A percentile compares a stretch with the other conserved stretches of the same genome.
phyloP scores from a whole-genome alignment of 768 basidiomycete species.

The Amanita fuliginea region DNA sequence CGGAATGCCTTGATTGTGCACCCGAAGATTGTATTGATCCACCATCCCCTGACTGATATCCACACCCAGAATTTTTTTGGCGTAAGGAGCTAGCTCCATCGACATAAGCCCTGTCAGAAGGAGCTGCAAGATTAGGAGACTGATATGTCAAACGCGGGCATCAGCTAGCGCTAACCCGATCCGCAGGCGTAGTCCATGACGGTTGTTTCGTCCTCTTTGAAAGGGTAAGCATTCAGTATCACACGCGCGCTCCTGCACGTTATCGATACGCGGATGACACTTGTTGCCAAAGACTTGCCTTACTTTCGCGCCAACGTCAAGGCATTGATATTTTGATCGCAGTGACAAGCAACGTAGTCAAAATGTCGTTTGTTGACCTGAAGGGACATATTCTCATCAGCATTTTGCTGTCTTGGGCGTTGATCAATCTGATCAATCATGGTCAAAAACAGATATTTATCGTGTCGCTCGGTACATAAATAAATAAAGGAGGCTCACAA shows the following conservation, averaged over 20 bases:
- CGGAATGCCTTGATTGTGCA: conserved; percentile 48
- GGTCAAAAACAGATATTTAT: neutral
- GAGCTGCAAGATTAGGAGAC: neutral
- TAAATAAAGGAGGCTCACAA: no score
- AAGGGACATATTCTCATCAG: conserved; percentile 13
- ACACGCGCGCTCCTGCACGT: conserved; percentile 21
- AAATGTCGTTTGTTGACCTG: conserved; percentile 28
- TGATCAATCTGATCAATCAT: neutral
- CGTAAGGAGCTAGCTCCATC: conserved; percentile 45
- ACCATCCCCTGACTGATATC: conserved; percentile 70
- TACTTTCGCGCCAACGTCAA: conserved; percentile 17
- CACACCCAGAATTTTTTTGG: conserved; percentile 56
- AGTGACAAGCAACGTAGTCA: conserved; percentile 13
- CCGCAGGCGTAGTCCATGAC: conserved; percentile 74
- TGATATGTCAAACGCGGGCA: neutral
- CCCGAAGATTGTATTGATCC: conserved; percentile 49
- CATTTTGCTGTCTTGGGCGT: conserved; percentile 3
- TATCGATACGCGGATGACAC: neutral
- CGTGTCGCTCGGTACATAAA: no score
- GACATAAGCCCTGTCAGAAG: conserved; percentile 45
- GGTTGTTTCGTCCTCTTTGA: conserved; percentile 43
- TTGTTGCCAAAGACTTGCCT: neutral
- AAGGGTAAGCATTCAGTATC: conserved; percentile 29
- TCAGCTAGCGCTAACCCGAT: conserved; percentile 31
- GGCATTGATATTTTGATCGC: conserved; percentile 12